phyloP scores from a whole-genome alignment of 371 early-diverging fungal species.

The Massospora cicadina region DNA sequence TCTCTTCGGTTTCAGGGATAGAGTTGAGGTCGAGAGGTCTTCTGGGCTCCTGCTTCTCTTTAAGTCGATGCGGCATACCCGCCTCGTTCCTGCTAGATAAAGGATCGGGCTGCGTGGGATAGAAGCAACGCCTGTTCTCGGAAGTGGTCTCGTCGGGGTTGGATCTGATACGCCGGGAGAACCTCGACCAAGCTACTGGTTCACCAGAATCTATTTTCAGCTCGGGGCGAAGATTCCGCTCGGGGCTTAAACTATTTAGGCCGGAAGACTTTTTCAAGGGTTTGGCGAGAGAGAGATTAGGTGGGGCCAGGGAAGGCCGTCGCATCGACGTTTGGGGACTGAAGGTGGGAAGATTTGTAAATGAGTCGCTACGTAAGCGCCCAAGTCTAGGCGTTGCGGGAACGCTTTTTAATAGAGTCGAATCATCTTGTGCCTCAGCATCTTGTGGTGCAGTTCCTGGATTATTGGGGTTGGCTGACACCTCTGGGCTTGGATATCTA shows the following conservation, averaged over 20 bases:
- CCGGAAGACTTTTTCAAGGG: too few species aligned
- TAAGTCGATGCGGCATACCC: background rate
- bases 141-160: background rate
- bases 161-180: background rate
- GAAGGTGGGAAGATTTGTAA: background rate
- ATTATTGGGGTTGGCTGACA: background rate
- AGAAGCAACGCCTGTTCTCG: background rate
- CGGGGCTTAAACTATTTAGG: too few species aligned
- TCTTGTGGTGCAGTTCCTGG: background rate
- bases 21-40: constrained; percentile 1
- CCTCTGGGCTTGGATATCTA: background rate
- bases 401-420: background rate
- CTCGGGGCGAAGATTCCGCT: too few species aligned
- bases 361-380: background rate
- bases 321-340: background rate
- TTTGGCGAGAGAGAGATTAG: background rate
- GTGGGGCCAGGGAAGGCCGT: background rate
- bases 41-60: background rate
- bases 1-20: constrained; percentile 9
- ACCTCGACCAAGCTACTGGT: background rate
- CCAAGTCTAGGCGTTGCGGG: background rate
- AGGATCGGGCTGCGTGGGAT: background rate
- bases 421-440: background rate
- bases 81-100: background rate
- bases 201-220: too few species aligned